phyloP scores from a whole-genome alignment of 2,329 filamentous ascomycete species.

The Parastagonospora avenae region DNA sequence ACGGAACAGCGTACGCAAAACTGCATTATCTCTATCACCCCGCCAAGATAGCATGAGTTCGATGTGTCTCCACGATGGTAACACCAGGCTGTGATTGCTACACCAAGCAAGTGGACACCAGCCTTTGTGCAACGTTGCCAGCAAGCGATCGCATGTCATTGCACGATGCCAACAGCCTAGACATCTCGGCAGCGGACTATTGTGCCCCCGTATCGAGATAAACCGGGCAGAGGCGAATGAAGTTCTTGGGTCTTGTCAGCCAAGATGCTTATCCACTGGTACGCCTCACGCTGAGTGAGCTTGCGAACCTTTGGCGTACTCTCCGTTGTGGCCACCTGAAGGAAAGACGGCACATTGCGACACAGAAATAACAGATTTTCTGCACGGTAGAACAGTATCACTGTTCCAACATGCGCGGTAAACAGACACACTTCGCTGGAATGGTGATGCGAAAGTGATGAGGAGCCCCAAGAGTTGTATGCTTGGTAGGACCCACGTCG shows the following conservation, averaged over 20 bases:
- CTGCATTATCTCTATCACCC: no score
- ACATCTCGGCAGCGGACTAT: conserved; percentile 39
- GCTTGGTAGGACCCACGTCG: conserved; percentile 39
- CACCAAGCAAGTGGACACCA: background rate
- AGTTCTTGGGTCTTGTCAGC: conserved; percentile 38
- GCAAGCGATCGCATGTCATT: conserved; percentile 9
- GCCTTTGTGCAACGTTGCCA: background rate
- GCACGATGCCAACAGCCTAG: conserved; percentile 27
- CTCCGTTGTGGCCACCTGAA: background rate
- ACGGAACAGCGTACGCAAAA: background rate
- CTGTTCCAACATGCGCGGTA: background rate
- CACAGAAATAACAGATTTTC: no score
- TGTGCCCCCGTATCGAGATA: conserved; percentile 16
- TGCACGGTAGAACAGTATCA: background rate
- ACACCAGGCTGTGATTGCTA: background rate
- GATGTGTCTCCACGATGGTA: background rate
- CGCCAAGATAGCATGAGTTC: background rate
- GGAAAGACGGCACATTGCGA: no score
- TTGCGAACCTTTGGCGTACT: conserved; percentile 1
- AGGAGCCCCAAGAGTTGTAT: conserved; percentile 23
- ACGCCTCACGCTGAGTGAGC: conserved; percentile 12
- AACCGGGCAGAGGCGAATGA: conserved; percentile 28
- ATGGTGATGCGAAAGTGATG: conserved; percentile 12
- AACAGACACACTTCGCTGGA: background rate
- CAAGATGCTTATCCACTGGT: conserved; percentile 36